Conservation (phyloP, 257 asterid species). For the Cinchona pubescens region DNA sequence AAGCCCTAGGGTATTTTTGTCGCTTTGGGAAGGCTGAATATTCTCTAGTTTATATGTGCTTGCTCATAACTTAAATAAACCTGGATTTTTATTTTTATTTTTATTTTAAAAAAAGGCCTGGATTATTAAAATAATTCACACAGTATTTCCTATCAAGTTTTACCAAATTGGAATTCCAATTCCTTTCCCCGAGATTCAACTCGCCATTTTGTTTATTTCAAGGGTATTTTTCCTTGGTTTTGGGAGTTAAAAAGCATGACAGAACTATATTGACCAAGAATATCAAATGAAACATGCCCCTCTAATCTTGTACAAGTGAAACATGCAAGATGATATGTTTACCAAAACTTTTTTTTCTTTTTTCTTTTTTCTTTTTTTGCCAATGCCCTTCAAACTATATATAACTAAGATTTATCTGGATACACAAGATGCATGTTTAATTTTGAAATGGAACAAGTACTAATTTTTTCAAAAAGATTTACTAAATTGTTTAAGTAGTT, state of each 20-base stretch:
- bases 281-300: neutral
- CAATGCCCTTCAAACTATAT: too few species aligned
- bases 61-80: conserved; percentile 24
- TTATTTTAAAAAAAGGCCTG: too few species aligned
- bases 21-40: conserved; percentile 88
- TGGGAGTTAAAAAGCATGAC: conserved; percentile 13
- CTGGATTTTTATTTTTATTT: neutral
- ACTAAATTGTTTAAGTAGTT: neutral
- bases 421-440: neutral
- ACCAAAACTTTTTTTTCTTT: too few species aligned
- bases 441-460: neutral
- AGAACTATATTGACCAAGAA: neutral
- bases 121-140: neutral
- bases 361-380: too few species aligned
- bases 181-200: conserved; percentile 26
- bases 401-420: neutral
- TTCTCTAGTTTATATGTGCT: conserved; percentile 54
- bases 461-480: too few species aligned
- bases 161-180: conserved; percentile 30
- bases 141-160: conserved; percentile 5
- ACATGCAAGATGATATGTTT: too few species aligned
- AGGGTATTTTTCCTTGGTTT: conserved; percentile 19
- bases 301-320: neutral
- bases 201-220: conserved; percentile 2
- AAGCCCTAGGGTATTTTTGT: conserved; percentile 63